Conservation (phyloP, 768 basidiomycete species). For the Tylopilus cervinicoccineus region DNA sequence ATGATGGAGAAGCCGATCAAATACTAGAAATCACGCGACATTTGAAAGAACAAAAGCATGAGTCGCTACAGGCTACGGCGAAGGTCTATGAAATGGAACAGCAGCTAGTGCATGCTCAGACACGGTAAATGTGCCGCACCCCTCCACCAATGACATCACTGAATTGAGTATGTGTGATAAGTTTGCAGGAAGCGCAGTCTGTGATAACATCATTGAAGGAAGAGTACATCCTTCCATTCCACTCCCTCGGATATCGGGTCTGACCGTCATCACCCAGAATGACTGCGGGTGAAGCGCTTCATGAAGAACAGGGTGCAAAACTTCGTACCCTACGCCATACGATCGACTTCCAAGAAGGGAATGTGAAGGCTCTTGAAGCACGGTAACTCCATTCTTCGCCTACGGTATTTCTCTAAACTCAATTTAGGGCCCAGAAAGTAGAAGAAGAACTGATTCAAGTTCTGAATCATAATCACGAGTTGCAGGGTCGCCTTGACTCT, state of each 20-base stretch:
- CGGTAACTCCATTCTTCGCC: constrained; percentile 15
- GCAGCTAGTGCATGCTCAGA: constrained; percentile 19
- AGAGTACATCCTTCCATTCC: constrained; percentile 28
- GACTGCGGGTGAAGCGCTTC: constrained; percentile 18
- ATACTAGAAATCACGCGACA: constrained; percentile 22
- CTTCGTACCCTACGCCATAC: constrained; percentile 29
- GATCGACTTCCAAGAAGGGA: constrained; percentile 29
- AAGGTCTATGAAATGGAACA: constrained; percentile 27
- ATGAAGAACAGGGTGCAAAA: constrained; percentile 23
- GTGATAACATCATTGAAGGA: constrained; percentile 27
- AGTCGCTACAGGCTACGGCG: constrained; percentile 22
- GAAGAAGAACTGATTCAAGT: constrained; percentile 18
- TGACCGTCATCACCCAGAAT: constrained; percentile 21
- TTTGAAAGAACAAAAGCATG: constrained; percentile 27
- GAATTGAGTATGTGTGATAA: constrained; percentile 12
- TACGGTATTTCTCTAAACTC: constrained; percentile 8
- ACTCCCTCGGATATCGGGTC: constrained; percentile 4
- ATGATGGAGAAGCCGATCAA: constrained; percentile 18
- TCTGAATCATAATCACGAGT: constrained; percentile 21
- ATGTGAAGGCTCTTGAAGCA: constrained; percentile 22
- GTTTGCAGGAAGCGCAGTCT: constrained; percentile 26
- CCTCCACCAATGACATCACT: constrained; percentile 2
- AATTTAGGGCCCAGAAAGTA: constrained; percentile 15
- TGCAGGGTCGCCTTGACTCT: constrained; percentile 27
- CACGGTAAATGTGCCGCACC: constrained; percentile 12